Percentiles rank a stretch among this genome's conserved stretches.
These are phyloP conservation scores for Termitomyces sp. DNA, from an alignment of 768 basidiomycete species.

Conservation along the genomic window DNA sequence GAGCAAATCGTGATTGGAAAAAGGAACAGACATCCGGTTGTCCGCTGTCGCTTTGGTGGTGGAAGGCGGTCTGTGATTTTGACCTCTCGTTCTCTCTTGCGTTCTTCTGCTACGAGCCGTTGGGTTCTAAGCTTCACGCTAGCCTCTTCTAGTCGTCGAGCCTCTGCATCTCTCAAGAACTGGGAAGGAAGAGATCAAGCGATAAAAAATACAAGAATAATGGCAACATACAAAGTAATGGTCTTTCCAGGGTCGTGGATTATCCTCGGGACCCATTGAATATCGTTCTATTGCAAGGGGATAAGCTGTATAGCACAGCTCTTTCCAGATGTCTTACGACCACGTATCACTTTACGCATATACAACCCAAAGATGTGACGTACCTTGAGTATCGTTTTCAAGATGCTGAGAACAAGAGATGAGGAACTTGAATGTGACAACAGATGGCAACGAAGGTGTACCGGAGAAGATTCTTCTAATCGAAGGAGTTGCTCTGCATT, in stretches of 20 bases:
- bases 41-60: slow-evolving; percentile 55
- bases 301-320: slow-evolving; percentile 56
- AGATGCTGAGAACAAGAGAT: slow-evolving; percentile 36
- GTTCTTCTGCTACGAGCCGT: slow-evolving; percentile 65
- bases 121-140: slow-evolving; percentile 58
- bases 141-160: slow-evolving; percentile 57
- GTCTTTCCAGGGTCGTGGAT: slow-evolving; percentile 62
- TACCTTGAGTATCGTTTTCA: slow-evolving; percentile 50
- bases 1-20: slow-evolving; percentile 6
- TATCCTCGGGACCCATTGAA: slow-evolving; percentile 29
- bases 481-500: slow-evolving; percentile 61
- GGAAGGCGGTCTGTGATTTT: slow-evolving; percentile 69
- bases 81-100: slow-evolving; percentile 72
- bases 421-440: not conserved
- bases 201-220: slow-evolving; percentile 5
- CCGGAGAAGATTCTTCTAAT: slow-evolving; percentile 68
- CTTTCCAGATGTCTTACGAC: slow-evolving; percentile 57
- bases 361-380: slow-evolving; percentile 6
- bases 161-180: slow-evolving; percentile 54
- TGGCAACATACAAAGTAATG: slow-evolving; percentile 53
- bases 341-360: not conserved
- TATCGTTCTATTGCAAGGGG: slow-evolving; percentile 48
- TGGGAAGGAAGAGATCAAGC: slow-evolving; percentile 20
- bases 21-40: slow-evolving; percentile 39
- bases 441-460: slow-evolving; percentile 25